Percentiles rank a stretch among this genome's conserved stretches.
These are phyloP conservation scores for Trypanosoma melophagium DNA, from an alignment of 208 protist genomes.

Conservation along the genomic window DNA sequence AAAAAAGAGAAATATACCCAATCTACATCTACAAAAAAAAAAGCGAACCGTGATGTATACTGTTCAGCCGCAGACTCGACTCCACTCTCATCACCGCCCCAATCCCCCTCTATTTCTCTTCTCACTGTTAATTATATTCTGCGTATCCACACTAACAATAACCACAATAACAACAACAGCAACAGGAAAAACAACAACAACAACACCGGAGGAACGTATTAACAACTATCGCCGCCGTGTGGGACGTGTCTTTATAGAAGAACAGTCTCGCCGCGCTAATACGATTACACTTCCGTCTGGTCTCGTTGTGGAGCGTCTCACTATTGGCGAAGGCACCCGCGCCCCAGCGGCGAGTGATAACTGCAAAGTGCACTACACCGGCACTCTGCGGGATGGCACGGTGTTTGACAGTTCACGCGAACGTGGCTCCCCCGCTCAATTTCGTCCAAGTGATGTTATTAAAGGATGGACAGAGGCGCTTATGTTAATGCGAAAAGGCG, in stretches of 20 bases:
- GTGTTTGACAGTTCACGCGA: constrained; percentile 61
- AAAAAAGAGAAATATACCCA: too few relatives aligned
- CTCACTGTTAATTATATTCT: constrained; percentile 7
- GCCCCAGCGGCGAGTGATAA: constrained; percentile 45
- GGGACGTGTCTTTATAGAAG: constrained; percentile 44
- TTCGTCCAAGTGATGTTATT: constrained; percentile 57
- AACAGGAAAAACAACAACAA: too few relatives aligned
- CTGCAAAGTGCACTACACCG: constrained; percentile 77
- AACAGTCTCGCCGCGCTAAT: constrained; percentile 35
- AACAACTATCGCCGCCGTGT: constrained; percentile 46
- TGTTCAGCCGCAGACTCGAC: too few relatives aligned
- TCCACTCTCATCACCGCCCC: too few relatives aligned
- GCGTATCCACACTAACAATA: constrained; percentile 24
- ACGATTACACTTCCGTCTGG: constrained; percentile 74
- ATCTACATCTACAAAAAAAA: too few relatives aligned
- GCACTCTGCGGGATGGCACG: constrained; percentile 43
- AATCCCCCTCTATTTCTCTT: too few relatives aligned
- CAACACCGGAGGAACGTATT: constrained; percentile 41
- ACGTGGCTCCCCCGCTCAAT: constrained; percentile 47
- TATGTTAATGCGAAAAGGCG: constrained; percentile 86
- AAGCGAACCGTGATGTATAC: too few relatives aligned
- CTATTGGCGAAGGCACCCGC: constrained; percentile 47
- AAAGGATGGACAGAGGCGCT: constrained; percentile 69
- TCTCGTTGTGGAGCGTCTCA: constrained; percentile 56
- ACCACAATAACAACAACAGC: too few relatives aligned